Evolutionary conservation across 805 yeast species (phyloP).

Genomic region (Wickerhamiella shivajii): DNA sequence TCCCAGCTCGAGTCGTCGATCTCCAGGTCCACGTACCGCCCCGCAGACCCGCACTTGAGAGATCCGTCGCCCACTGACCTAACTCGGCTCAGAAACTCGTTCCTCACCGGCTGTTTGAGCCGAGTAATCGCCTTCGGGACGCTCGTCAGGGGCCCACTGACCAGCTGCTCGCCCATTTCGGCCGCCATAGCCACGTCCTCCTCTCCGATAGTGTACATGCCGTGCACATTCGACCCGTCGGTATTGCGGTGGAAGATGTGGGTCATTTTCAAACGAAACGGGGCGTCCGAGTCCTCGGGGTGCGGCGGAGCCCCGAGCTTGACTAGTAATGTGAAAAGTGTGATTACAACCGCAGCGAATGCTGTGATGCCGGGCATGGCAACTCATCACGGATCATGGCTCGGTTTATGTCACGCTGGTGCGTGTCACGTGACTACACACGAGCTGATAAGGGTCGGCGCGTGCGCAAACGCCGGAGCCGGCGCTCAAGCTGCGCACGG

Average conservation of each 20-base stretch:
- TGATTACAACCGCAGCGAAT: no score
- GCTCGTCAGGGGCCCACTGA: conserved; percentile 1
- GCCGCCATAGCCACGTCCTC: conserved; percentile 5
- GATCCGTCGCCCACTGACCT: conserved; percentile 3
- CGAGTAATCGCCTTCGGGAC: neutral
- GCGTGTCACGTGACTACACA: no score
- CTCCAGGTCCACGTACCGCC: neutral
- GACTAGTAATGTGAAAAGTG: no score
- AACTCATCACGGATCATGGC: no score
- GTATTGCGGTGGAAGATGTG: conserved; percentile 11
- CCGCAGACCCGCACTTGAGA: conserved; percentile 3
- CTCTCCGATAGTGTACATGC: conserved; percentile 1
- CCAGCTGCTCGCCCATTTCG: conserved; percentile 2
- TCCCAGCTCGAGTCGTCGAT: conserved; percentile 1
- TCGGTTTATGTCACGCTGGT: no score
- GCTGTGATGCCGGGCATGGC: no score
- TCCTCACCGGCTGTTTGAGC: neutral
- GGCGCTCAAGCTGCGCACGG: no score
- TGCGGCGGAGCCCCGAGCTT: no score
- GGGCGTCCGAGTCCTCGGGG: no score
- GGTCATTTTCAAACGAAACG: no score
- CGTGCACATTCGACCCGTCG: conserved; percentile 7
- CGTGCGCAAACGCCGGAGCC: no score
- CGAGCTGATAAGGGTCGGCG: no score
- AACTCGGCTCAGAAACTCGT: conserved; percentile 3